Conservation (phyloP, 1,139 yeast genomes). For the Blastobotrys buckinghamii region DNA sequence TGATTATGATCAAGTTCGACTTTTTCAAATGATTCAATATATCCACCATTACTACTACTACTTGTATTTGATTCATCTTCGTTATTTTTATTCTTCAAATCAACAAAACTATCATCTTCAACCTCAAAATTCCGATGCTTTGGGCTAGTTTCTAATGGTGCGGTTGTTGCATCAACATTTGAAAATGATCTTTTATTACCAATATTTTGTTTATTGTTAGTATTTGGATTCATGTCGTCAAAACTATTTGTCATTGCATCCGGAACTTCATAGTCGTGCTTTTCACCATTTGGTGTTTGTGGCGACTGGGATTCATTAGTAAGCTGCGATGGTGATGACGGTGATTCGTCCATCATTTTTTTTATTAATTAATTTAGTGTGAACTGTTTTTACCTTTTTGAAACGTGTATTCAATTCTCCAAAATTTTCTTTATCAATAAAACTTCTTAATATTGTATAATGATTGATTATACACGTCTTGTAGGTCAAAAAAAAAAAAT, state of each 20-base stretch:
- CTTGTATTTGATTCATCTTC: not conserved
- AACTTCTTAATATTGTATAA: too few relatives aligned
- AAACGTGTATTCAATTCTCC: too few relatives aligned
- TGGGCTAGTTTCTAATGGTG: not conserved
- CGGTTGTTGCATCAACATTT: conserved; percentile 2
- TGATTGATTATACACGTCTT: too few relatives aligned
- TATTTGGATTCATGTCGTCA: not conserved
- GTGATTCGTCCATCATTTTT: not conserved
- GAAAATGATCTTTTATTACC: conserved; percentile 6
- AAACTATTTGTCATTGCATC: not conserved
- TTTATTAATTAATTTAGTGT: too few relatives aligned
- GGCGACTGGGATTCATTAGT: not conserved
- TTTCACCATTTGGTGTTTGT: not conserved
- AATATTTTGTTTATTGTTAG: not conserved
- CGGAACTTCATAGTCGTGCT: not conserved
- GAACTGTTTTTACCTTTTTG: not conserved
- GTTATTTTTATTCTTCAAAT: too few relatives aligned
- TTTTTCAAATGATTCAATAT: not conserved
- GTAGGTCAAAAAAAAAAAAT: too few relatives aligned
- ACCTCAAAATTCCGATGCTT: not conserved
- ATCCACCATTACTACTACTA: not conserved
- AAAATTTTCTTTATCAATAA: too few relatives aligned
- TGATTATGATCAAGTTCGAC: not conserved
- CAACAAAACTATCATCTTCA: too few relatives aligned
- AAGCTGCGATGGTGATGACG: conserved; percentile 1